Base-by-base conservation (phyloP, 176 grass and related monocot species). In the Eleusine indica region DNA sequence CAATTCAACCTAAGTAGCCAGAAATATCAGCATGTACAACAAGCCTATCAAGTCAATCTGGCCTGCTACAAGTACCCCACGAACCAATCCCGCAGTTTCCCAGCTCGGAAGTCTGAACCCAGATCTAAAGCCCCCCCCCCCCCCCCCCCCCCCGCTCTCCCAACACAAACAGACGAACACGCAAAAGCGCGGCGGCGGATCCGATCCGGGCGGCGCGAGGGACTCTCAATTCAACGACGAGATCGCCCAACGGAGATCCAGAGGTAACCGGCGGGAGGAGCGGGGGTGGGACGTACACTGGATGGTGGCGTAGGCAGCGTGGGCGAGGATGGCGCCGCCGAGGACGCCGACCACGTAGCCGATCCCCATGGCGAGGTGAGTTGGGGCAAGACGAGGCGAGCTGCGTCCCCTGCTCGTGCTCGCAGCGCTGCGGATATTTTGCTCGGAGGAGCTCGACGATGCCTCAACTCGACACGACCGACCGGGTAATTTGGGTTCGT, bases 281-380 rank as follows among this genome's bases (percentile, higher is more conserved):
- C n/a, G 6, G 43, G 7, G 49, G 25, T 41, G 83, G 65, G 21
- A 9, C 14, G 74, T 88, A 94, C 93, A 98, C 78, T 95, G 93
- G 73, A 98, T 94, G 88, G 96, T 95, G 79, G 85, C 83, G 76
- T 93, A 93, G 32, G 91, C 96, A 66, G 91, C 92, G 84, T 98
- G 93, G 48, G 83, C 93, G 80, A 98, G 91, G 56, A 98, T 65
- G 54, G 94, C 73, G 74, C 93, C 96, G n/a, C 93, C 93, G 75
- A 98, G 37, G 54, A 95, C 44, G 78, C 96, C 96, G 14, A 94
- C 66, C n/a, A 74, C 73, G 89, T 93, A 88, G 84, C 93, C 96
- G 64, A 95, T 64, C 56, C 91, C 89, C 96, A 98, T 98, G 79
- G 68, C 53, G 66, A 65, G 44, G 76, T 8, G 61, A 75, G 41